Base-by-base conservation (phyloP, 1,284 basidiomycete genomes). In the Irpex lacteus region DNA sequence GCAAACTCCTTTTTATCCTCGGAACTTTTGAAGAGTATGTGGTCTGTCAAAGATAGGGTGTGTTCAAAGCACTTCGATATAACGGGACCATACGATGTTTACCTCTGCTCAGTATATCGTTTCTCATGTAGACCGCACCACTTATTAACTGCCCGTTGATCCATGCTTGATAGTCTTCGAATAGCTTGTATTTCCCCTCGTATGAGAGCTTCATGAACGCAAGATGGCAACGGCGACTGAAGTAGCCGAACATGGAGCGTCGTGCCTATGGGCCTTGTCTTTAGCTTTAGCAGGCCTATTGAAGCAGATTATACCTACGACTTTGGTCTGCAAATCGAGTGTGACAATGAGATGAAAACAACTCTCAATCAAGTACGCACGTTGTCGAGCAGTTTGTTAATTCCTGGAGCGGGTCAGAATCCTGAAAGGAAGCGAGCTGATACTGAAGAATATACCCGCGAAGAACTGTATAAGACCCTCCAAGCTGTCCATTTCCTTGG, bases 191-290 rank as follows among this genome's bases (percentile, higher is more conserved):
- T 18, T 90, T 78, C 4, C 88, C 91, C 60, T 82, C 80, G 67
- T 88, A 91, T 0, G 91, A 91, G 4, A 94, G 78, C 71, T 94
- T 94, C 68, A 83, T 72, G 73, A 88, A 93, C 69, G 83, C 88
- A 59, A 91, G 80, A 66, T 82, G 88, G 70, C 89, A 91, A 54
- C 92, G 82, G 59, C 91, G 87, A 69, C 83, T 86, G 69, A 93
- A 93, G 69, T 86, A 90, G 2, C 91, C 92, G 73, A 93, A 91
- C 37, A 91, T 75, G 0, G 92, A 94, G n/a, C 90, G 86, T 40
- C 86, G 85, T 62, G 78, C 77, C 88, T 88, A 52, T 21, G 11
- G 40, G 19, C 11, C 19, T 21, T 18, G 18, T 52, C 7, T 52
- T 7, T 52, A 21, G 19, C 19, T 13, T 18, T n/a, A 21, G 19